Evolutionary conservation across 2,329 filamentous ascomycete species (phyloP).

Genomic region (Colletotrichum incanum): DNA sequence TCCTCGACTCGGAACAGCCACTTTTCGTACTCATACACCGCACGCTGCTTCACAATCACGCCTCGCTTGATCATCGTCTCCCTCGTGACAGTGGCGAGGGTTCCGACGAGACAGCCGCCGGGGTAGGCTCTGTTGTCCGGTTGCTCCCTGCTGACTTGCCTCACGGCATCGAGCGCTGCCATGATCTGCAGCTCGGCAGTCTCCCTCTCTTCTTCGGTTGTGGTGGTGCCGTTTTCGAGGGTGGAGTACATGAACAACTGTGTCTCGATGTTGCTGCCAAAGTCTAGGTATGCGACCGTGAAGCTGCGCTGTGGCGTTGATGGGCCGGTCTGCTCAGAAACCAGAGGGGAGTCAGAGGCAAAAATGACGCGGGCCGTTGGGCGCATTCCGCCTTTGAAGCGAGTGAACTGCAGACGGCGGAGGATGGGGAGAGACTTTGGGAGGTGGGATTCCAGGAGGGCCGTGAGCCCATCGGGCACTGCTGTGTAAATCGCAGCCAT

Average conservation of each 20-base stretch:
- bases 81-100: conserved; percentile 52
- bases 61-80: conserved; percentile 16
- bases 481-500: conserved; percentile 47
- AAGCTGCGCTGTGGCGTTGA: conserved; percentile 54
- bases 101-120: conserved; percentile 55
- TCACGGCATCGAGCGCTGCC: conserved; percentile 50
- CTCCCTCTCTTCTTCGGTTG: conserved; percentile 41
- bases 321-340: conserved; percentile 5
- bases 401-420: conserved; percentile 74
- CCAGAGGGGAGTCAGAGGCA: conserved; percentile 46
- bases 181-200: conserved; percentile 54
- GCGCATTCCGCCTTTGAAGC: conserved; percentile 58
- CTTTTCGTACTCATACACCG: conserved; percentile 63
- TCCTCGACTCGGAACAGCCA: conserved; percentile 69
- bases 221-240: conserved; percentile 56
- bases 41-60: conserved; percentile 48
- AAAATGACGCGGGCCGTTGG: conserved; percentile 61
- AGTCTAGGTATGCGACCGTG: conserved; percentile 74
- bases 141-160: conserved; percentile 48
- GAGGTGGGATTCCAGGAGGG: conserved; percentile 64
- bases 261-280: conserved; percentile 73
- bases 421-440: conserved; percentile 74
- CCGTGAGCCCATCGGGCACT: conserved; percentile 57
- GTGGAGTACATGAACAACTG: conserved; percentile 76
- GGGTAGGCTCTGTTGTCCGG: conserved; percentile 44